Evolutionary conservation across 768 basidiomycete genomes (phyloP), one percentile per base, ranked within the genome.

Genomic region (Macrolepiota albuminosa): DNA sequence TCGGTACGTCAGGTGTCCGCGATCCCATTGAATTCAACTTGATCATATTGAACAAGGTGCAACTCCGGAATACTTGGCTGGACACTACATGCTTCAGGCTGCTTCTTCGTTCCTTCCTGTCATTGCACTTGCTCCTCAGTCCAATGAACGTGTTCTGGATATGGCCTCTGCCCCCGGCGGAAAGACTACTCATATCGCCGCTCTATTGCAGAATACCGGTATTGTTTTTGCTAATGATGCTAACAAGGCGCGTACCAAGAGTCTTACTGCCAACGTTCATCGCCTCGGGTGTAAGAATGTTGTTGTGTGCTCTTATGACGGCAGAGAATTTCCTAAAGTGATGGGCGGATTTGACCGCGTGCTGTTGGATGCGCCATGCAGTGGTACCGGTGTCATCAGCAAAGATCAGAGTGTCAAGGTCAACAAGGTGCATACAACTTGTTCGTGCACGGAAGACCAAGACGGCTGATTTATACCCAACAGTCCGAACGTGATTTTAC

Each of bases 291-390:
- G 97, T 80, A 96, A 94, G 76, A 99, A 98, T 70, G 96, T 98
- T 53, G 87, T 97, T 10, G 85, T 98, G 48, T 98, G 95, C 71
- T 95, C 93, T 47, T 95, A 98, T 67, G 97, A 99, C 68, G 97
- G 96, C 7, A 81, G 97, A 58, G 92, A 98, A 73, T 99, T 98
- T 74, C 97, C 97, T 16, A 97, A 94, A 73, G 95, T 99, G 51
- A 95, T 99, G 82, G 97, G 96, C 24, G 97, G 97, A 6, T 99
- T 99, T 67, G 96, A 99, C 68, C 82, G 97, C n/a, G 95, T 98
- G 46, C 76, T 99, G 55, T 75, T 99, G 48, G 97, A 99, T 74
- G 96, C 97, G 39, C 97, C 97, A 31, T 99, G 97, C 73, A 93
- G 91, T 66, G 97, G 97, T 36, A 98, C 97, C 2, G 97, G 97